A percentile compares a stretch with the other conserved stretches of the same genome.
phyloP scores from a whole-genome alignment of 768 basidiomycete genomes.

The Boletus eberwhitei region DNA sequence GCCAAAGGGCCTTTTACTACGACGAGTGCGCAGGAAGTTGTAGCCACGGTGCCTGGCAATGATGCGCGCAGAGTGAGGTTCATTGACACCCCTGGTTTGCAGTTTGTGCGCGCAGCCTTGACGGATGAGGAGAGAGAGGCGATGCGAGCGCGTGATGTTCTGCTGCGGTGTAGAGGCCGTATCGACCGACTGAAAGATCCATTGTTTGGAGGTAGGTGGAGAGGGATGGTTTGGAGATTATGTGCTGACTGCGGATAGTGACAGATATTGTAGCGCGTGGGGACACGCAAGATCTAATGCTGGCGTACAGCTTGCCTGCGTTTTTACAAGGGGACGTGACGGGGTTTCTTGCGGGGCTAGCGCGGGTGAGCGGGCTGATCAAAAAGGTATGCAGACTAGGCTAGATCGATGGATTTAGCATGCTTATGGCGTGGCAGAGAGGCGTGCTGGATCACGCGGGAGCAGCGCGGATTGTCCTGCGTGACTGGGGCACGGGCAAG shows the following conservation, averaged over 20 bases:
- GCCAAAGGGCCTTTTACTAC: constrained; percentile 64
- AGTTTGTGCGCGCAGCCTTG: constrained; percentile 45
- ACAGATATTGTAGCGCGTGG: constrained; percentile 65
- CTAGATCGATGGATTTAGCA: not conserved
- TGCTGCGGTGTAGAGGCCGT: constrained; percentile 76
- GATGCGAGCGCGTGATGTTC: constrained; percentile 57
- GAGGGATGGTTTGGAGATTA: not conserved
- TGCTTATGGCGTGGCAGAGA: constrained; percentile 42
- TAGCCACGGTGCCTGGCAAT: constrained; percentile 44
- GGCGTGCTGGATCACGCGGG: constrained; percentile 69
- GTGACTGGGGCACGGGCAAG: constrained; percentile 79
- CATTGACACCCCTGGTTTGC: constrained; percentile 87
- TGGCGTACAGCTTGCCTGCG: constrained; percentile 81
- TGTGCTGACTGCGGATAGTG: constrained; percentile 41
- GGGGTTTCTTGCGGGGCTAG: constrained; percentile 74
- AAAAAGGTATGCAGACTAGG: constrained; percentile 57
- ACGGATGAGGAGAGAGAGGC: constrained; percentile 22
- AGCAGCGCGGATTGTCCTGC: constrained; percentile 75
- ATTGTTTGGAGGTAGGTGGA: constrained; percentile 56
- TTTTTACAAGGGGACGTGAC: constrained; percentile 64
- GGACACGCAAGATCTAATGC: constrained; percentile 79
- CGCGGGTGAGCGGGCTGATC: constrained; percentile 68
- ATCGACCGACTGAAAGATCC: constrained; percentile 87
- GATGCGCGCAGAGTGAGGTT: constrained; percentile 46
- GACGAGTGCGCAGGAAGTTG: constrained; percentile 63